These are phyloP conservation scores for Acanthamoeba royreba DNA, from an alignment of 208 protist species.

Conservation along the genomic window DNA sequence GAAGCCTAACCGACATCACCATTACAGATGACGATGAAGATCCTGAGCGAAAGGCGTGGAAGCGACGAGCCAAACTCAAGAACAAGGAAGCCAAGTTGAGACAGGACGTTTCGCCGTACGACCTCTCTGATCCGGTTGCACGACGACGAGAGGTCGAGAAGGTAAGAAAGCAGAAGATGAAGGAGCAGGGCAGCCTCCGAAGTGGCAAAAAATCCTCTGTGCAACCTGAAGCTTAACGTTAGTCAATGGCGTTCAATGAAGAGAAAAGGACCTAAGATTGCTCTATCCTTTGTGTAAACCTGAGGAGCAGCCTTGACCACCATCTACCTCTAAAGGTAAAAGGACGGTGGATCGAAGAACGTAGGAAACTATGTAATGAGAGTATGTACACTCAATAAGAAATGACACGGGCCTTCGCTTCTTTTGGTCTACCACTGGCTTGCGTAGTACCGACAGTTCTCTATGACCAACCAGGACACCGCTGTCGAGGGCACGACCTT, in stretches of 20 bases:
- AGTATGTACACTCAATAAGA: no score
- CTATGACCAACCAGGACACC: not conserved
- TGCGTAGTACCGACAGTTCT: not conserved
- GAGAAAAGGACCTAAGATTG: no score
- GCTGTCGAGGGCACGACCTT: not conserved
- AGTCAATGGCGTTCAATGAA: no score
- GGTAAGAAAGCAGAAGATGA: not conserved
- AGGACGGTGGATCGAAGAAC: no score
- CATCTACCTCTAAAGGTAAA: no score
- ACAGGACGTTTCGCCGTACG: not conserved
- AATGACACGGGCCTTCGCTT: no score
- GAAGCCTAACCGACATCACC: no score
- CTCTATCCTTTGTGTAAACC: no score
- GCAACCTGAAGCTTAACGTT: not conserved
- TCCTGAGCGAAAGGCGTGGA: not conserved
- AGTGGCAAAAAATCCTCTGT: no score
- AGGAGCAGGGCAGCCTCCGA: not conserved
- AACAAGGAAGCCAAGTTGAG: not conserved
- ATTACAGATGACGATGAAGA: not conserved
- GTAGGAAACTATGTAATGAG: no score
- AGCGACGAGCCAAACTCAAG: not conserved
- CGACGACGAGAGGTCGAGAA: not conserved
- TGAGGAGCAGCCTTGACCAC: no score
- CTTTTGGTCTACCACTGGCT: not conserved
- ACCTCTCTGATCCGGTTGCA: not conserved